Evolutionary conservation across 176 grass and related monocot species (phyloP).

Genomic region (Otatea glauca): DNA sequence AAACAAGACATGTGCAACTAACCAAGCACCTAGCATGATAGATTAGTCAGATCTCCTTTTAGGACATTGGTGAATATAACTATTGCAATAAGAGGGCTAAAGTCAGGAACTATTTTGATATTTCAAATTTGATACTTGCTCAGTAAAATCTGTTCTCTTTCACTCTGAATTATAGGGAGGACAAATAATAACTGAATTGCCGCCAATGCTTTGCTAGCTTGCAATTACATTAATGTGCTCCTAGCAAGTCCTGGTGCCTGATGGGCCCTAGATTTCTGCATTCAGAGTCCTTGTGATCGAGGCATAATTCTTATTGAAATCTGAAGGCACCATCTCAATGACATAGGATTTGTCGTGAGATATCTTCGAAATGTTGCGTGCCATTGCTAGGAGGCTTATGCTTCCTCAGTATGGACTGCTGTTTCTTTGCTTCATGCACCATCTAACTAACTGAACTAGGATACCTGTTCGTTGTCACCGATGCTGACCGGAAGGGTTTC

Average conservation of each 20-base stretch:
- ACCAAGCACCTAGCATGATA: neutral
- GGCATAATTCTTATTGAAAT: conserved; percentile 34
- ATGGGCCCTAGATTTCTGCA: conserved; percentile 28
- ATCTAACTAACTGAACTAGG: conserved; percentile 40
- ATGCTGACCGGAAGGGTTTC: conserved; percentile 51
- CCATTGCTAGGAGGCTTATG: conserved; percentile 31
- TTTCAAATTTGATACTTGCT: conserved; percentile 11
- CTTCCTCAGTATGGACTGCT: conserved; percentile 3
- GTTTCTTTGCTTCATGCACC: conserved; percentile 24
- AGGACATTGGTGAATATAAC: neutral
- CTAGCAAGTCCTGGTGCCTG: conserved; percentile 31
- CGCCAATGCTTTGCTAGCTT: conserved; percentile 30
- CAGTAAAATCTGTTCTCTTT: conserved; percentile 8
- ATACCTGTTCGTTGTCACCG: conserved; percentile 45
- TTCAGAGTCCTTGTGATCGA: conserved; percentile 27
- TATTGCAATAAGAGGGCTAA: conserved; percentile 22
- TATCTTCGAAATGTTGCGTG: conserved; percentile 13
- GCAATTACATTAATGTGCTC: conserved; percentile 19
- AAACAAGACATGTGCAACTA: conserved; percentile 18
- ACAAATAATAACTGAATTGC: conserved; percentile 38
- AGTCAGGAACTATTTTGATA: neutral
- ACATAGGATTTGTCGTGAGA: neutral
- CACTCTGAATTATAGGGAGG: conserved; percentile 30
- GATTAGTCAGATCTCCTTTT: conserved; percentile 7
- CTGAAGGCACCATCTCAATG: conserved; percentile 19